Conservation (phyloP, 2,329 filamentous ascomycete species). For the Berkeleyomyces basicola region DNA sequence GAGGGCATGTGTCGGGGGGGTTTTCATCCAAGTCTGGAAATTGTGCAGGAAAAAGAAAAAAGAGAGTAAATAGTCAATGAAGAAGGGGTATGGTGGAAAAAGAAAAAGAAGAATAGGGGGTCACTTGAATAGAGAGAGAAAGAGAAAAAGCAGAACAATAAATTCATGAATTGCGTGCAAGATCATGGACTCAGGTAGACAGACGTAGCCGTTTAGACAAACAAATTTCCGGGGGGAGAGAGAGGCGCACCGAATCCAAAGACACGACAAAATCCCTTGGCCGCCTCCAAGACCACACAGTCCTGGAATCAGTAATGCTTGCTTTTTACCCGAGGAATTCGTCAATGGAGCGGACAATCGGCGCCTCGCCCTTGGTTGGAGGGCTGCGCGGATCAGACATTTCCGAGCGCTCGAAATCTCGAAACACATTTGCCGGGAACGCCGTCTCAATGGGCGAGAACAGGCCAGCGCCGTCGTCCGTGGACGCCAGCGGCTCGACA, state of each 20-base stretch:
- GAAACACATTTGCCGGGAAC: constrained; percentile 37
- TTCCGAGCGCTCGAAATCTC: constrained; percentile 33
- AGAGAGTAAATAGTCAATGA: too few relatives aligned
- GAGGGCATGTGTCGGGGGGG: too few relatives aligned
- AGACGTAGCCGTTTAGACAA: neutral
- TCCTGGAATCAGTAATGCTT: too few relatives aligned
- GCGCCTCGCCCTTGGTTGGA: constrained; percentile 54
- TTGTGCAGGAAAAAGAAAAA: too few relatives aligned
- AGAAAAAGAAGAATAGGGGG: too few relatives aligned
- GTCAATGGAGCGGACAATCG: constrained; percentile 63
- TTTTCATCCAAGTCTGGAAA: too few relatives aligned
- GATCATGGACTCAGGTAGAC: constrained; percentile 19
- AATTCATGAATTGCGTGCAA: too few relatives aligned
- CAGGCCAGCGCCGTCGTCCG: constrained; percentile 30
- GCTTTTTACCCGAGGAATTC: constrained; percentile 36
- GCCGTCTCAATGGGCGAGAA: constrained; percentile 36
- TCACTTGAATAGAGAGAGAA: too few relatives aligned
- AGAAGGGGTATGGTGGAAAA: too few relatives aligned
- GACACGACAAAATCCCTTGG: neutral
- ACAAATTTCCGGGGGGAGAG: neutral
- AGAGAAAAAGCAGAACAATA: too few relatives aligned
- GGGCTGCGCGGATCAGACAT: constrained; percentile 55
- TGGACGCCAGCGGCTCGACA: constrained; percentile 31
- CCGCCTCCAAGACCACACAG: neutral
- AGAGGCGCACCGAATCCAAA: neutral